Percentiles rank a stretch among this genome's conserved stretches.
These are phyloP conservation scores for Kernera saxatilis DNA, from an alignment of 345 rosid species.

Conservation along the genomic window DNA sequence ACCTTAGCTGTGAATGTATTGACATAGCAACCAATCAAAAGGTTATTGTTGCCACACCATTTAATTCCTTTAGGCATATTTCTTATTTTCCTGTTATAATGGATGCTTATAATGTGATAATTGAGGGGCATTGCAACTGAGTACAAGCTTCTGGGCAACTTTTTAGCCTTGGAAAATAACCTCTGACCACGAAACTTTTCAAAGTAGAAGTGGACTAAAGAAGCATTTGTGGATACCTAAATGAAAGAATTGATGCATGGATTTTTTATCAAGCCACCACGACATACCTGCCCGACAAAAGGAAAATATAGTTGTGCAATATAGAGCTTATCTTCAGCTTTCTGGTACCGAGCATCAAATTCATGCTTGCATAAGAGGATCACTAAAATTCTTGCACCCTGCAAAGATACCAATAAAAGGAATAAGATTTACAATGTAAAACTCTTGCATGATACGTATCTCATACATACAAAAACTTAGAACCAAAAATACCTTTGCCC, in stretches of 20 bases:
- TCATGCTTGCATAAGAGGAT: constrained; percentile 93
- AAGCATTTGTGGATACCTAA: constrained; percentile 3
- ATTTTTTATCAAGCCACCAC: not conserved
- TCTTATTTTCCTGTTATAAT: not conserved
- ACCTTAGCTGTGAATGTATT: not conserved
- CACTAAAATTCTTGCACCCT: constrained; percentile 96
- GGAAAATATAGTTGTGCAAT: constrained; percentile 94
- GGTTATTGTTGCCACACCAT: constrained; percentile 1
- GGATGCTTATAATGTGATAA: not conserved
- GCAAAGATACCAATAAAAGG: constrained; percentile 26
- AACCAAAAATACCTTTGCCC: constrained; percentile 59
- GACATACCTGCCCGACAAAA: constrained; percentile 81
- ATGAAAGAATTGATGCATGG: not conserved
- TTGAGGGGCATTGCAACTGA: constrained; percentile 3
- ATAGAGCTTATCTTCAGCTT: constrained; percentile 97
- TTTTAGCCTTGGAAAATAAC: not conserved
- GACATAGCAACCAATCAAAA: not conserved
- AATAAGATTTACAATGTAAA: constrained; percentile 10
- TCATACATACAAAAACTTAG: constrained; percentile 1
- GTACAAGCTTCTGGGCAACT: not conserved
- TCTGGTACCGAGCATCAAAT: constrained; percentile 95
- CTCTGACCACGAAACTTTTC: not conserved
- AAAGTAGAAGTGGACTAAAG: not conserved
- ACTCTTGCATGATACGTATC: constrained; percentile 11
- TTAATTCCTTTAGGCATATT: not conserved